Percentiles rank a stretch among this genome's conserved stretches.
Conservation (phyloP, 129 eudicot species). For the Mikania micrantha region DNA sequence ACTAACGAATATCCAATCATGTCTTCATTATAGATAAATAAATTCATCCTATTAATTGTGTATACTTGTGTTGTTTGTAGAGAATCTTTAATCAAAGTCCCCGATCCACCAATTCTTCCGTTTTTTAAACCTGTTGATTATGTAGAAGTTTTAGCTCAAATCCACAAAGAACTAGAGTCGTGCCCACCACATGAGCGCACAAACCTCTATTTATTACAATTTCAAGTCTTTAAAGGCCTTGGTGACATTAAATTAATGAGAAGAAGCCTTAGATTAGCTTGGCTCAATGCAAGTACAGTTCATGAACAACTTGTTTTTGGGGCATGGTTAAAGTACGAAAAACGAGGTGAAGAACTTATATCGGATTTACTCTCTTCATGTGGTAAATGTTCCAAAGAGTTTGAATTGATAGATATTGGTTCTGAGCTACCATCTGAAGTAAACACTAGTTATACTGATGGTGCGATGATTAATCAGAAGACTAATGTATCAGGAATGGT, state of each 20-base stretch:
- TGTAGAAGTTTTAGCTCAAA: conserved; percentile 86
- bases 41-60: background rate
- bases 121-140: conserved; percentile 87
- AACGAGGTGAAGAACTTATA: conserved; percentile 86
- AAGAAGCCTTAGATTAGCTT: conserved; percentile 86
- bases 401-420: conserved; percentile 60
- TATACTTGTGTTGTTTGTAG: conserved; percentile 45
- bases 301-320: conserved; percentile 76
- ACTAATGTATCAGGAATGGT: conserved; percentile 35
- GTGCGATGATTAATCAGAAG: conserved; percentile 13
- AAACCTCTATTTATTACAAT: conserved; percentile 74
- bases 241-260: conserved; percentile 86
- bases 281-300: conserved; percentile 66
- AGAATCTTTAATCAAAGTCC: conserved; percentile 92
- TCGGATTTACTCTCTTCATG: conserved; percentile 79
- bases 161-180: conserved; percentile 93
- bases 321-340: conserved; percentile 92
- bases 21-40: background rate
- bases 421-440: conserved; percentile 49
- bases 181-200: conserved; percentile 60
- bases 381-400: conserved; percentile 75
- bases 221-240: conserved; percentile 95
- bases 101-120: conserved; percentile 83
- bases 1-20: background rate
- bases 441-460: conserved; percentile 20